Evolutionary conservation across 169 alveolate species (phyloP).

Genomic region (Plasmodium ovale): DNA sequence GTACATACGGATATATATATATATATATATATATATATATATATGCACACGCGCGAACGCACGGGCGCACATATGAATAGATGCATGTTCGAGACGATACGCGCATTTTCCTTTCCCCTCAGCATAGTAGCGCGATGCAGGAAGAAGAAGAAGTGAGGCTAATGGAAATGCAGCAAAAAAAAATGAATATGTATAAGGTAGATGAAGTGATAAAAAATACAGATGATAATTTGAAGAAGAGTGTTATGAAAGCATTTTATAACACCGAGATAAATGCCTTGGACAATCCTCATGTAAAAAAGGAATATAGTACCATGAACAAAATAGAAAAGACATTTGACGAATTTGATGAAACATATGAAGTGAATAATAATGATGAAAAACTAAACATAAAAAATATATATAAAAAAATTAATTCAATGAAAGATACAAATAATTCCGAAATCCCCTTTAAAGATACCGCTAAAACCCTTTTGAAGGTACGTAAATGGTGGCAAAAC

Average conservation of each 20-base stretch:
- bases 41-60: neutral
- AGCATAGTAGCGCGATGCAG: constrained; percentile 6
- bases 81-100: neutral
- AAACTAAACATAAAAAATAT: constrained; percentile 40
- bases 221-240: constrained; percentile 20
- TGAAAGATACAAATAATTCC: constrained; percentile 17
- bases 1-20: neutral
- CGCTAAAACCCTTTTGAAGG: constrained; percentile 61
- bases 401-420: constrained; percentile 48
- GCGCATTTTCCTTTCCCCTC: neutral
- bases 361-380: constrained; percentile 38
- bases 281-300: constrained; percentile 26
- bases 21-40: neutral
- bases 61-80: neutral
- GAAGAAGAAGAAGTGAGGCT: constrained; percentile 30
- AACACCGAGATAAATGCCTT: constrained; percentile 36
- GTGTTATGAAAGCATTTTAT: constrained; percentile 52
- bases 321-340: constrained; percentile 67
- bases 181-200: constrained; percentile 34
- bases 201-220: constrained; percentile 67
- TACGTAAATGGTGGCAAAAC: neutral
- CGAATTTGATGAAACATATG: constrained; percentile 63
- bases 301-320: constrained; percentile 36
- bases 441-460: constrained; percentile 56
- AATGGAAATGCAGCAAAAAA: constrained; percentile 16